Conservation (phyloP, 2,329 filamentous ascomycete genomes). For the Tolypocladium tropicale region DNA sequence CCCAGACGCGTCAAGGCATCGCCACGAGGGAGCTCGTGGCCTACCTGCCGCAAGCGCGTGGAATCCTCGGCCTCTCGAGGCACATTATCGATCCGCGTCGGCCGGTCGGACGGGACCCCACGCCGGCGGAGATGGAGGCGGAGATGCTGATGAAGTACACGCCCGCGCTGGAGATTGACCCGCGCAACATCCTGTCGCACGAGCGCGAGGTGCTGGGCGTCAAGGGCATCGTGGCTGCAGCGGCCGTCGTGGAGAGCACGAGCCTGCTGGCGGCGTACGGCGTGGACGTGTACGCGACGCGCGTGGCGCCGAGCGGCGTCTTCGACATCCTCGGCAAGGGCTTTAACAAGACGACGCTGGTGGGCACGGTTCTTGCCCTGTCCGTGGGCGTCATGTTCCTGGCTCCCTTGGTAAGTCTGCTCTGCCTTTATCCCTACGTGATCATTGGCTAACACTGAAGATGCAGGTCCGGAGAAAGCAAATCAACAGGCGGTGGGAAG, state of each 20-base stretch:
- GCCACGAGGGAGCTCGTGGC: constrained; percentile 73
- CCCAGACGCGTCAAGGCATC: constrained; percentile 87
- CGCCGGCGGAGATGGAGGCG: constrained; percentile 59
- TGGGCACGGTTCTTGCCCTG: constrained; percentile 75
- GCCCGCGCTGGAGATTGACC: constrained; percentile 73
- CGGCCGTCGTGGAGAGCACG: constrained; percentile 83
- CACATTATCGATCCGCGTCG: constrained; percentile 74
- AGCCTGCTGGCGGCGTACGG: constrained; percentile 84
- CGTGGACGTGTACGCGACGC: constrained; percentile 76
- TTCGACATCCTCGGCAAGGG: constrained; percentile 92
- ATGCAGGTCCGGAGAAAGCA: constrained; percentile 52
- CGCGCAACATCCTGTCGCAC: constrained; percentile 71
- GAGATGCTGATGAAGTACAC: constrained; percentile 73
- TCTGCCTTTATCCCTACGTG: neutral
- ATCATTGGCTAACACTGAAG: constrained; percentile 19
- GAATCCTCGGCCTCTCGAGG: constrained; percentile 72
- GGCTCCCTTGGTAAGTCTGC: constrained; percentile 67
- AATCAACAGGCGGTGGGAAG: constrained; percentile 54
- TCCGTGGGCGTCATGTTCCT: constrained; percentile 66
- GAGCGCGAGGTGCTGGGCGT: constrained; percentile 72
- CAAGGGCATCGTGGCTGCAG: constrained; percentile 59
- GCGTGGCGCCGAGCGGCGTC: constrained; percentile 74
- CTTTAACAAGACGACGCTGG: constrained; percentile 81
- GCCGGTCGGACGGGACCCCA: constrained; percentile 76
- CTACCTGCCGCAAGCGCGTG: constrained; percentile 60